phyloP scores from a whole-genome alignment of 1,284 basidiomycete species.

The Sphagnurus paluster region DNA sequence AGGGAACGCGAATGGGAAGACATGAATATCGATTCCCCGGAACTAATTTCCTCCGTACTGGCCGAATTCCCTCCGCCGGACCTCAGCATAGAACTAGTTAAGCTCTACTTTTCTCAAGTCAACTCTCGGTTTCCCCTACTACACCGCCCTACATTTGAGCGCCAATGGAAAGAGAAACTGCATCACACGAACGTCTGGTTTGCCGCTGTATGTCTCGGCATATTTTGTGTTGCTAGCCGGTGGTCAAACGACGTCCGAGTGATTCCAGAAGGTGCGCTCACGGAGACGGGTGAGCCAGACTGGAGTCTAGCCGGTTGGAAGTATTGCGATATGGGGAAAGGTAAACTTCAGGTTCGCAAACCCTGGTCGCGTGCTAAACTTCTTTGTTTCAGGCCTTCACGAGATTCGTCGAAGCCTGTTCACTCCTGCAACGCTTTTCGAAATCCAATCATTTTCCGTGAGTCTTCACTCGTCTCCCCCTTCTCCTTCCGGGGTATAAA shows the following conservation, averaged over 20 bases:
- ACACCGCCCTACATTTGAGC: slow-evolving; percentile 67
- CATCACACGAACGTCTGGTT: slow-evolving; percentile 60
- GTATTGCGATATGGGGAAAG: slow-evolving; percentile 57
- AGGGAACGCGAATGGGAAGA: slow-evolving; percentile 64
- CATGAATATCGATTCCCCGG: slow-evolving; percentile 33
- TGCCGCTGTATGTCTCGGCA: slow-evolving; percentile 51
- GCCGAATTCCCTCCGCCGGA: slow-evolving; percentile 57
- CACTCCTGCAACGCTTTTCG: slow-evolving; percentile 66
- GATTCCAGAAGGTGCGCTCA: slow-evolving; percentile 35
- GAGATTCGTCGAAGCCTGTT: slow-evolving; percentile 57
- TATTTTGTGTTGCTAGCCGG: slow-evolving; percentile 75
- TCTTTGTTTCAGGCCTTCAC: slow-evolving; percentile 43
- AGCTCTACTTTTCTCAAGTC: slow-evolving; percentile 62
- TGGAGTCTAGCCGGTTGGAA: slow-evolving; percentile 67
- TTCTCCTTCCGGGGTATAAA: too few relatives aligned
- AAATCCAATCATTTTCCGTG: slow-evolving; percentile 67
- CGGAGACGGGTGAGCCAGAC: slow-evolving; percentile 26
- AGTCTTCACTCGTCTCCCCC: slow-evolving; percentile 20
- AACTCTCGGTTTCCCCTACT: slow-evolving; percentile 65
- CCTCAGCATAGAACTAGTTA: slow-evolving; percentile 56
- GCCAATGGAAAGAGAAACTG: slow-evolving; percentile 54
- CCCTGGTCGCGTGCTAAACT: not conserved
- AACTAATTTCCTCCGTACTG: slow-evolving; percentile 39
- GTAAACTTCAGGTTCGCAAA: slow-evolving; percentile 32
- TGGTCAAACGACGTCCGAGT: slow-evolving; percentile 70